Percentiles rank a stretch among this genome's conserved stretches.
These are phyloP conservation scores for Reutealis trisperma DNA, from an alignment of 345 rosid species.

Conservation along the genomic window DNA sequence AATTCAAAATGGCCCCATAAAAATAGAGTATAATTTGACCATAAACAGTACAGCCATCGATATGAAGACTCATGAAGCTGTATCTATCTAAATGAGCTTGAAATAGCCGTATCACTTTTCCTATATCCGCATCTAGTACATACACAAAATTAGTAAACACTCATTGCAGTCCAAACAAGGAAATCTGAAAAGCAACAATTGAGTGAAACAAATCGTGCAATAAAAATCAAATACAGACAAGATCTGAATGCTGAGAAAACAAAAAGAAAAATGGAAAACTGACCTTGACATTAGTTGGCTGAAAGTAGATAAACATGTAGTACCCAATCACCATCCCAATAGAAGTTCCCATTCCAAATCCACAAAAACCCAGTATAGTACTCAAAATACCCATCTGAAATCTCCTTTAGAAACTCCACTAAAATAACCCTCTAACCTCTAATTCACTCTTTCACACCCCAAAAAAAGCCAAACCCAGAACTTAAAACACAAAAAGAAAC, in stretches of 20 bases:
- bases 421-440: conserved; percentile 10
- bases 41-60: background rate
- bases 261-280: conserved; percentile 4
- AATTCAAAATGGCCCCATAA: conserved; percentile 2
- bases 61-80: background rate
- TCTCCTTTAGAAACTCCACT: conserved; percentile 17
- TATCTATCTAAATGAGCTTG: background rate
- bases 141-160: background rate
- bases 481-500: background rate
- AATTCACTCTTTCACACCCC: background rate
- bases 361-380: conserved; percentile 55
- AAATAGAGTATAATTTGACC: background rate
- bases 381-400: conserved; percentile 64
- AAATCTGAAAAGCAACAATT: background rate
- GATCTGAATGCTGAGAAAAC: background rate
- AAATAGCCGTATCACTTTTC: background rate
- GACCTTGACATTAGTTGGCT: conserved; percentile 76
- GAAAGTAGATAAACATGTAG: conserved; percentile 68
- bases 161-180: background rate
- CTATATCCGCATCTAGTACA: background rate
- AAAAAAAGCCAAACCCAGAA: background rate
- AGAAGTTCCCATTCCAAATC: conserved; percentile 83
- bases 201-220: conserved; percentile 2
- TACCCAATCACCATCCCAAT: conserved; percentile 71
- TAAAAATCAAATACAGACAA: conserved; percentile 3